Evolutionary conservation across 2,329 filamentous ascomycete species (phyloP).

Genomic region (Cladobotryum mycophilum): DNA sequence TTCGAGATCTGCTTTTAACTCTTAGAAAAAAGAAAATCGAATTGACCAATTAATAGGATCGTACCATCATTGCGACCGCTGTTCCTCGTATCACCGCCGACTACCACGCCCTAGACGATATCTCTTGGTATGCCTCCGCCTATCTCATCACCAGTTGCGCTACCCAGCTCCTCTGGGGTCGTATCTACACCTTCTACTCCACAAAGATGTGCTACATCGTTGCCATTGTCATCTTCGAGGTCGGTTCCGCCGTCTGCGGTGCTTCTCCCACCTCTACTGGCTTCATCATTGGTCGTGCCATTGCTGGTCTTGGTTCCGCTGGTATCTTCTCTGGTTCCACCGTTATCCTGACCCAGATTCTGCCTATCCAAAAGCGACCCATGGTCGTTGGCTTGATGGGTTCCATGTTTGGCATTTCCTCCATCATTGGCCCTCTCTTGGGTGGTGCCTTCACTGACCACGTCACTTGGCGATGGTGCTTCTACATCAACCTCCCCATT

Average conservation of each 20-base stretch:
- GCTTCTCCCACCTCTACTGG: constrained; percentile 23
- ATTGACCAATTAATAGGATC: constrained; percentile 15
- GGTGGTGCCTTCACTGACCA: constrained; percentile 23
- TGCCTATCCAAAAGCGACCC: background rate
- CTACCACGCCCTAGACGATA: constrained; percentile 34
- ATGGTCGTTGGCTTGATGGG: constrained; percentile 7
- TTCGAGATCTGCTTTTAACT: no score
- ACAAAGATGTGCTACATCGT: constrained; percentile 21
- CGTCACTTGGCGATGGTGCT: constrained; percentile 27
- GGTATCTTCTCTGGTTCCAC: constrained; percentile 29
- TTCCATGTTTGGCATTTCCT: constrained; percentile 35
- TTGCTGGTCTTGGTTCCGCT: constrained; percentile 30
- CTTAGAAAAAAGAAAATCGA: no score
- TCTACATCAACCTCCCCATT: constrained; percentile 8
- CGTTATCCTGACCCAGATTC: background rate
- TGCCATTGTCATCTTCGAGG: constrained; percentile 19
- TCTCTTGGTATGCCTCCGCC: constrained; percentile 31
- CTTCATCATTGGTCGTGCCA: constrained; percentile 32
- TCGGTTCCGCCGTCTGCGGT: constrained; percentile 20
- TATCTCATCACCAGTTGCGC: constrained; percentile 22
- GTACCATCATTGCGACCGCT: constrained; percentile 32
- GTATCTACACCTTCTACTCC: constrained; percentile 23
- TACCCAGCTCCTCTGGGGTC: constrained; percentile 21
- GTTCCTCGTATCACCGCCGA: constrained; percentile 28
- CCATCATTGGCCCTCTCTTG: constrained; percentile 19